Evolutionary conservation across 176 grass and related monocot species (phyloP).

Genomic region (Phoenix dactylifera): DNA sequence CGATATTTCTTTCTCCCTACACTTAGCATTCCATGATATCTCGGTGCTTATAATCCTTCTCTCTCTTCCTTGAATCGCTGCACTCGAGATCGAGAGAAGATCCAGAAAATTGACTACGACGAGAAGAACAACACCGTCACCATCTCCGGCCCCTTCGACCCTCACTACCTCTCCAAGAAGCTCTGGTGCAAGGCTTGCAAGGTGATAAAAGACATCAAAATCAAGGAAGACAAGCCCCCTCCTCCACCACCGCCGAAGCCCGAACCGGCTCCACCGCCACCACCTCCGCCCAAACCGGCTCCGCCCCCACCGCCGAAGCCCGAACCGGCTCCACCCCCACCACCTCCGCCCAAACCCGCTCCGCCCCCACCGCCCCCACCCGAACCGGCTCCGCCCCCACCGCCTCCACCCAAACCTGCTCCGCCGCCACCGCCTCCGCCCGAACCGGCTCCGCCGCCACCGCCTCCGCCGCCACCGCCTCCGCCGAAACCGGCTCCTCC

Average conservation of each 20-base stretch:
- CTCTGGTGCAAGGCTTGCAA: conserved; percentile 83
- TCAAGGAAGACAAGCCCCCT: conserved; percentile 15
- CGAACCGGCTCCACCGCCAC: background rate
- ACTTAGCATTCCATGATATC: background rate
- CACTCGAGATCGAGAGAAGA: conserved; percentile 47
- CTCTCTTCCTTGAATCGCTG: conserved; percentile 7
- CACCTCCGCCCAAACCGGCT: background rate
- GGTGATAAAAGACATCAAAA: conserved; percentile 85
- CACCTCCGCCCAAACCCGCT: conserved; percentile 30
- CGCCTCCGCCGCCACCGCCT: conserved; percentile 45
- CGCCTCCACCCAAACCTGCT: background rate
- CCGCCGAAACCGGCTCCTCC: conserved; percentile 1
- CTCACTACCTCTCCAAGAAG: conserved; percentile 55
- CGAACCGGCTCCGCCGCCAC: conserved; percentile 15
- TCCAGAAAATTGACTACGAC: conserved; percentile 57
- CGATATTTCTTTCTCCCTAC: too few relatives aligned
- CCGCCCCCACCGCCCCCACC: background rate
- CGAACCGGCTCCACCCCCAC: conserved; percentile 15
- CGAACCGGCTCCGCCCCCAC: too few relatives aligned
- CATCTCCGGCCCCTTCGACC: conserved; percentile 57
- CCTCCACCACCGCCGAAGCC: conserved; percentile 13
- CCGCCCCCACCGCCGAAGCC: background rate
- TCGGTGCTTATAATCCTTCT: background rate
- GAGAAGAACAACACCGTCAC: conserved; percentile 69
- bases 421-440: background rate